Percentiles rank a stretch among this genome's conserved stretches.
These are phyloP conservation scores for Wickerhamiella sorbophila DNA, from an alignment of 805 yeast species.

Conservation along the genomic window DNA sequence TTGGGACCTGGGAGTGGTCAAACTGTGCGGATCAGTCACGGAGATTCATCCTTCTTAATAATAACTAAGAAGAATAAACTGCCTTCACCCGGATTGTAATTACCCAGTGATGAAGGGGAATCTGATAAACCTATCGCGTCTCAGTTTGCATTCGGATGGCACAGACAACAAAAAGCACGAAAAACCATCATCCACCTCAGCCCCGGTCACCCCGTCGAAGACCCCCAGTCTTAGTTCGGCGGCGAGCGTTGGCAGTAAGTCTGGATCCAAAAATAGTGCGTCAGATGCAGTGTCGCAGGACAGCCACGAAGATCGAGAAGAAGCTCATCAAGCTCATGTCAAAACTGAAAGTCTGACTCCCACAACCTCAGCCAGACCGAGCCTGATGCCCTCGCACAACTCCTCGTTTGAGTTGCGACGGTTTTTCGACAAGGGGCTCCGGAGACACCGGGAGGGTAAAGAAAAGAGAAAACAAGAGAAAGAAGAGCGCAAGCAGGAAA, in stretches of 20 bases:
- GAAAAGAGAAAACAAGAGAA: neutral
- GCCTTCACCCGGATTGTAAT: no score
- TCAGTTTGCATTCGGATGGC: neutral
- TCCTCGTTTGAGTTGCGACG: slow-evolving; percentile 16
- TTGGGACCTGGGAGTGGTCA: neutral
- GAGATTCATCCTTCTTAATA: neutral
- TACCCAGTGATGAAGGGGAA: neutral
- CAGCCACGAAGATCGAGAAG: no score
- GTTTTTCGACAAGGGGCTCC: slow-evolving; percentile 15
- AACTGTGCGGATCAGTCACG: neutral
- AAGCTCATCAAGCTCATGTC: no score
- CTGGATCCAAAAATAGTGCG: neutral
- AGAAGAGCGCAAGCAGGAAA: slow-evolving; percentile 1
- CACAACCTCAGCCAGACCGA: neutral
- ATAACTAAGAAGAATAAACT: neutral
- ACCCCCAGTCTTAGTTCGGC: no score
- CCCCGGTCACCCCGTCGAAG: no score
- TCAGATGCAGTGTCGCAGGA: neutral
- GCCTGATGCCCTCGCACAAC: neutral
- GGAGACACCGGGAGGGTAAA: neutral
- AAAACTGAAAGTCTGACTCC: neutral
- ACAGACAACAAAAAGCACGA: neutral
- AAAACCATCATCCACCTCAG: no score
- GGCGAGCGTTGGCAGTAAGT: no score
- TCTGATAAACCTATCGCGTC: neutral